Percentiles rank a stretch among this genome's conserved stretches.
Conservation (phyloP, 192 early-diverging fungal genomes). For the Gigaspora rosea region DNA sequence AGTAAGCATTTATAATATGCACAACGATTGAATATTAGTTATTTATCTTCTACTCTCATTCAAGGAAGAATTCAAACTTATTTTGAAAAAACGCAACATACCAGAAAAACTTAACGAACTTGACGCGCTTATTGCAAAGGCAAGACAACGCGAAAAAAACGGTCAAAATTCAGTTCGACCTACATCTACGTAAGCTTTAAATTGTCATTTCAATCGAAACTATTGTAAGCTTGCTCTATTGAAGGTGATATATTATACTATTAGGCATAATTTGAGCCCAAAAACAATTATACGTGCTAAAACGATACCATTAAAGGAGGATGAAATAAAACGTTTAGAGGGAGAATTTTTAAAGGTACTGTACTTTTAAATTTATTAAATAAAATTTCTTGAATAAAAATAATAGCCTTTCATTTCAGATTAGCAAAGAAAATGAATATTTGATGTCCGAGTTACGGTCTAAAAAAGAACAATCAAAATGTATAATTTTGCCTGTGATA, state of each 20-base stretch:
- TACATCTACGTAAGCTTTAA: not conserved
- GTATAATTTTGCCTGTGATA: not conserved
- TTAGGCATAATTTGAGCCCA: not conserved
- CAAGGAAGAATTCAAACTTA: constrained; percentile 13
- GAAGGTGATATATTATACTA: too few species aligned
- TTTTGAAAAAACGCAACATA: constrained; percentile 13
- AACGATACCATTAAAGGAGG: not conserved
- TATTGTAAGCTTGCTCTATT: too few species aligned
- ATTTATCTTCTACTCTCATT: not conserved
- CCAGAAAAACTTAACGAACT: constrained; percentile 17
- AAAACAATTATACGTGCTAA: constrained; percentile 11
- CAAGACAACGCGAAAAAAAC: not conserved
- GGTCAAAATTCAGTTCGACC: not conserved
- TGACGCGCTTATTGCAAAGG: constrained; percentile 12
- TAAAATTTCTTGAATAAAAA: not conserved
- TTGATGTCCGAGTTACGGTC: not conserved
- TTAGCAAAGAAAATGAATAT: not conserved
- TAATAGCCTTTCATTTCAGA: not conserved
- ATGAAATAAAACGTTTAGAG: constrained; percentile 10
- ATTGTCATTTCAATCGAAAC: not conserved
- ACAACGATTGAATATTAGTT: not conserved
- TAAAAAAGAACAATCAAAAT: not conserved
- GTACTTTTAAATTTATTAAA: not conserved
- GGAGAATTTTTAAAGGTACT: constrained; percentile 18
- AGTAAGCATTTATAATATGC: not conserved